These are phyloP conservation scores for Echium plantagineum DNA, from an alignment of 257 asterid species.

Conservation along the genomic window DNA sequence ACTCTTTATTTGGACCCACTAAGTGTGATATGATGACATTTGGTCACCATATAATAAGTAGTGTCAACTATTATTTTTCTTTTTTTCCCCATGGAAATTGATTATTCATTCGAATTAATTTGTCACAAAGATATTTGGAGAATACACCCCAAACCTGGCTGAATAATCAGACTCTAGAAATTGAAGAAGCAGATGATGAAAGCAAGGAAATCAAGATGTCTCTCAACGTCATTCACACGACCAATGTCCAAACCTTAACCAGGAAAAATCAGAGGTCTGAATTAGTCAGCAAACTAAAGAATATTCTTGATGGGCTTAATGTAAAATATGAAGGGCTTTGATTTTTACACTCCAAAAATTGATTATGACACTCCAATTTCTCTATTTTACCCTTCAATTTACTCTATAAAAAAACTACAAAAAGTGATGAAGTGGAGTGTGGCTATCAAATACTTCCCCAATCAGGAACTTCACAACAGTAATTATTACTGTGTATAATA, in stretches of 20 bases:
- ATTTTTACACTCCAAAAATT: too few species aligned
- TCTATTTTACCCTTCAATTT: too few species aligned
- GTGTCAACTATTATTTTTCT: too few species aligned
- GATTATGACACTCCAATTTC: too few species aligned
- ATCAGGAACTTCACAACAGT: background rate
- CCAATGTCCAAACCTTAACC: constrained; percentile 12
- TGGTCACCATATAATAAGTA: too few species aligned
- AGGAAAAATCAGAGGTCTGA: constrained; percentile 15
- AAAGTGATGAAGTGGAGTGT: too few species aligned
- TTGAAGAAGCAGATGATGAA: constrained; percentile 15
- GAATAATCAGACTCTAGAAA: constrained; percentile 13
- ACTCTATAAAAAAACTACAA: too few species aligned
- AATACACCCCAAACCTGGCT: constrained; percentile 12
- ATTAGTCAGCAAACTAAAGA: constrained; percentile 10
- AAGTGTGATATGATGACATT: too few species aligned
- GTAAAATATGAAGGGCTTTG: too few species aligned
- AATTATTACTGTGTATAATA: too few species aligned
- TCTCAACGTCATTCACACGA: constrained; percentile 11
- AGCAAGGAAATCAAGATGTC: constrained; percentile 18
- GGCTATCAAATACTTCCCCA: constrained; percentile 19
- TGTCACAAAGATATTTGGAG: constrained; percentile 9
- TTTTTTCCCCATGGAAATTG: background rate
- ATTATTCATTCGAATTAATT: too few species aligned
- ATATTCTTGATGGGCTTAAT: constrained; percentile 5
- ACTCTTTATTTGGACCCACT: too few species aligned